Base-by-base conservation (phyloP, 2,329 filamentous ascomycete genomes). In the Neonectria punicea region DNA sequence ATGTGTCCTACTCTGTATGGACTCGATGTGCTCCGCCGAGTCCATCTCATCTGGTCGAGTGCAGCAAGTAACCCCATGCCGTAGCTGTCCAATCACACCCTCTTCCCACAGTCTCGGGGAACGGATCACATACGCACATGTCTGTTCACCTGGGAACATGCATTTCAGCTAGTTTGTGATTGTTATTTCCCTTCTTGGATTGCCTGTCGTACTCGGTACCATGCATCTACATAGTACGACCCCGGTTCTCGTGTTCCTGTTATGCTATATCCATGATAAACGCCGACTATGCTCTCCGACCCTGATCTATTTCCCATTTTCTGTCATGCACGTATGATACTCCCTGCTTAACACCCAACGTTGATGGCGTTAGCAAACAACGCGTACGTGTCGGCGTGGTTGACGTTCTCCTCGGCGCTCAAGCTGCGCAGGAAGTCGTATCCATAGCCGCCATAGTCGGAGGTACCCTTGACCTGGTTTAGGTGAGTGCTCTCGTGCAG, bases 401-500 rank as follows among this genome's bases (percentile, higher is more conserved):
- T 81, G 9, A 91, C 73, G 54, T 89, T 88, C 72, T 86, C 77
- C 4, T 76, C 70, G 0, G 81, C 80, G 6, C 77, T 80, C 67
- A 92, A 75, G 6, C 77, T 73, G 14, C 76, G 70, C 65, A 88
- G 85, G 53, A 87, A 88, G 46, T 79, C 81, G 61, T 87, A 82
- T 3, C 81, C 75, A 71, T 90, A 91, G 30, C 87, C 88, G 28
- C 81, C 85, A 57, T 85, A 80, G 73, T 92, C 90, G 2, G 83
- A 76, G 2, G 89, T 91, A 9, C 88, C 87, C 61, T 86, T 87
- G 66, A 78, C 79, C 82, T 74, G 84, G 78, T n/a, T 85, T 82
- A 85, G 67, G 74, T 92, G 90, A 9, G 89, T 90, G 69, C 84
- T 81, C 81, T 92, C 90, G 73, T 92, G 90, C 14, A 92, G 76